Percentiles rank a stretch among this genome's conserved stretches.
Evolutionary conservation across 2,329 filamentous ascomycete genomes (phyloP).

Genomic region (Metarhizium guizhouense): DNA sequence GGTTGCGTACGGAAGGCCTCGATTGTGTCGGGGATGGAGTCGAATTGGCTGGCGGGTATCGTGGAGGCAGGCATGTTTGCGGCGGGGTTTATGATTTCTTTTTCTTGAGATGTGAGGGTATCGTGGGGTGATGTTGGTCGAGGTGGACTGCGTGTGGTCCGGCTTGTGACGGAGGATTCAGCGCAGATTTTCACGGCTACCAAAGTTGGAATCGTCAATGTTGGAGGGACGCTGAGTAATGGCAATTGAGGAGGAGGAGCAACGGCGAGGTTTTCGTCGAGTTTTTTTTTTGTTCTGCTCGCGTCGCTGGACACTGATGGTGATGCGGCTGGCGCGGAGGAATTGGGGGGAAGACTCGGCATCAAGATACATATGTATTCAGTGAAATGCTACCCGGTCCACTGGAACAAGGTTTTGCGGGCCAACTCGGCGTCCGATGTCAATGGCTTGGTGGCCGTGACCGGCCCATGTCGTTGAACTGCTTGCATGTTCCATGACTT

Average conservation of each 20-base stretch:
- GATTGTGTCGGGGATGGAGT: slow-evolving; percentile 56
- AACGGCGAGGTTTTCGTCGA: no score
- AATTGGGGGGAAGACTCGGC: no score
- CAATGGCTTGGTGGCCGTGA: background rate
- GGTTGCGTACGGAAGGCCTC: slow-evolving; percentile 50
- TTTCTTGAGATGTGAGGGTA: slow-evolving; percentile 6
- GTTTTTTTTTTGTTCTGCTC: no score
- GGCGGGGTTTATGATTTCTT: no score
- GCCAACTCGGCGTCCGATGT: background rate
- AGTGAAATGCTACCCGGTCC: background rate
- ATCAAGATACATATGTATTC: background rate
- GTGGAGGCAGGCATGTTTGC: slow-evolving; percentile 38
- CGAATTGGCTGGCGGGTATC: slow-evolving; percentile 46
- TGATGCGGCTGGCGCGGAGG: no score
- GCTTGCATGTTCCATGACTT: no score
- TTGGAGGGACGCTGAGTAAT: no score
- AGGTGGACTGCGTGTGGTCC: background rate
- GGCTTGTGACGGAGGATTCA: background rate
- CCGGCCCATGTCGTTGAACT: no score
- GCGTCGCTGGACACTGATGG: no score
- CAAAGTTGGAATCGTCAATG: no score
- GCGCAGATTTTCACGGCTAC: no score
- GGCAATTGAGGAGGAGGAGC: no score
- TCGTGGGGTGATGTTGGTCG: background rate
- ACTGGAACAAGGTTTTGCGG: background rate